Percentiles rank a stretch among this genome's conserved stretches.
Evolutionary conservation across 2,329 filamentous ascomycete genomes (phyloP).

Genomic region (Penicillium expansum): DNA sequence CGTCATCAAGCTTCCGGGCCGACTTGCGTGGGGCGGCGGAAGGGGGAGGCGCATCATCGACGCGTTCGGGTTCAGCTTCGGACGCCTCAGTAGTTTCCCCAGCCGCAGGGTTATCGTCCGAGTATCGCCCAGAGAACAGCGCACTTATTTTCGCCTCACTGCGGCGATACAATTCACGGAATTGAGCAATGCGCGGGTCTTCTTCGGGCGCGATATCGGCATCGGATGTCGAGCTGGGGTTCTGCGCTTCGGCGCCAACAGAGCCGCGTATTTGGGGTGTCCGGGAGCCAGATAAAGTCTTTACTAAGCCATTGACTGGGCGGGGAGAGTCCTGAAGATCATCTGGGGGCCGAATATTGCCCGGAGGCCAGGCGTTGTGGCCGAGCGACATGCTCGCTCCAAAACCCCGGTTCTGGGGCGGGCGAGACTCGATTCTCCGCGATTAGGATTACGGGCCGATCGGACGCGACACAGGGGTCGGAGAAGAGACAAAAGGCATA

Average conservation of each 20-base stretch:
- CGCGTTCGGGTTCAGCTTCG: conserved; percentile 40
- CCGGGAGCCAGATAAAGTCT: conserved; percentile 43
- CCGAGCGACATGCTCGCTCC: conserved; percentile 61
- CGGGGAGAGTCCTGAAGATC: conserved; percentile 50
- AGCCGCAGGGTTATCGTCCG: conserved; percentile 36
- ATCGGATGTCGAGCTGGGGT: conserved; percentile 50
- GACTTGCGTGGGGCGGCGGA: conserved; percentile 53
- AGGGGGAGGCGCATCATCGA: conserved; percentile 49
- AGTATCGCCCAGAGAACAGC: conserved; percentile 60
- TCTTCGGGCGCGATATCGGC: conserved; percentile 64
- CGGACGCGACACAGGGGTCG: conserved; percentile 27
- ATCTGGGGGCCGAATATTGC: conserved; percentile 59
- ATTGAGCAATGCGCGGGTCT: conserved; percentile 65
- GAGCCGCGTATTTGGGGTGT: conserved; percentile 47
- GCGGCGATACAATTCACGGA: conserved; percentile 73
- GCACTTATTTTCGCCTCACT: conserved; percentile 73
- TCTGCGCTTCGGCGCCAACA: conserved; percentile 46
- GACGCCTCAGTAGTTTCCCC: conserved; percentile 46
- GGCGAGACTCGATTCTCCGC: conserved; percentile 47
- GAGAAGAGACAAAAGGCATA: conserved; percentile 34
- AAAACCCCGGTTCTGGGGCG: conserved; percentile 47
- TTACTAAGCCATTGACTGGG: conserved; percentile 44
- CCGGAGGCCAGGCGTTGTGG: conserved; percentile 67
- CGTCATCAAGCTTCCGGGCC: conserved; percentile 74
- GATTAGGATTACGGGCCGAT: conserved; percentile 38